Percentiles rank a stretch among this genome's conserved stretches.
These are phyloP conservation scores for Tulasnella sp. DNA, from an alignment of 768 basidiomycete genomes.

Conservation along the genomic window DNA sequence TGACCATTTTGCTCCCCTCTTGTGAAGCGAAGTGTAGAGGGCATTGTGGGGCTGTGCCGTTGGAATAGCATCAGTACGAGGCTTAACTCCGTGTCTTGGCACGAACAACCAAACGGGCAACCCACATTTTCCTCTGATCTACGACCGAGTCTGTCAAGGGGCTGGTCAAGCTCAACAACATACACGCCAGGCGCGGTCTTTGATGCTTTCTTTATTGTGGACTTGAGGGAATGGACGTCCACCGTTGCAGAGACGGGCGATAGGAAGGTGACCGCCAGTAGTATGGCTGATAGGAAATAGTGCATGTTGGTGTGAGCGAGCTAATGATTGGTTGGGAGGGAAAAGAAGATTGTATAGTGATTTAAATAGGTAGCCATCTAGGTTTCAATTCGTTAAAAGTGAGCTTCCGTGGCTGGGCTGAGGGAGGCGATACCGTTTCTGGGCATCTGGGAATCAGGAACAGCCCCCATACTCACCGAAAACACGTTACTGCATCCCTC, in stretches of 20 bases:
- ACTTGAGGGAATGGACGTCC: not conserved
- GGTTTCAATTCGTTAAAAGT: no score
- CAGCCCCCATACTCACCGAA: no score
- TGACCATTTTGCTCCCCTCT: not conserved
- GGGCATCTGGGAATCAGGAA: no score
- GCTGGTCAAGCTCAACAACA: constrained; percentile 16
- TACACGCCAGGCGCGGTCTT: not conserved
- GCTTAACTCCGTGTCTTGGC: not conserved
- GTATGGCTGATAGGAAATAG: no score
- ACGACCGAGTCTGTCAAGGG: not conserved
- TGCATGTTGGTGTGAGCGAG: not conserved
- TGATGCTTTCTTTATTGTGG: not conserved
- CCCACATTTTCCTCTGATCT: not conserved
- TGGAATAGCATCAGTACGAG: not conserved
- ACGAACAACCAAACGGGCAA: not conserved
- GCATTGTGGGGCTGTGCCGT: constrained; percentile 10
- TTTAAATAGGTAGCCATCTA: no score
- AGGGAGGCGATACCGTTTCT: no score
- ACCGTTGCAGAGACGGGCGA: constrained; percentile 8
- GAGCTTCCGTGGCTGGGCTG: no score
- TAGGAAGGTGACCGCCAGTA: not conserved
- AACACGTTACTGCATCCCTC: no score
- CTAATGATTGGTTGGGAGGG: no score
- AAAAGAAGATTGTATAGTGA: no score
- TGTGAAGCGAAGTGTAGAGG: constrained; percentile 17